These are phyloP conservation scores for Epicoccum sorghinum DNA, from an alignment of 2,329 filamentous ascomycete species.

Conservation along the genomic window DNA sequence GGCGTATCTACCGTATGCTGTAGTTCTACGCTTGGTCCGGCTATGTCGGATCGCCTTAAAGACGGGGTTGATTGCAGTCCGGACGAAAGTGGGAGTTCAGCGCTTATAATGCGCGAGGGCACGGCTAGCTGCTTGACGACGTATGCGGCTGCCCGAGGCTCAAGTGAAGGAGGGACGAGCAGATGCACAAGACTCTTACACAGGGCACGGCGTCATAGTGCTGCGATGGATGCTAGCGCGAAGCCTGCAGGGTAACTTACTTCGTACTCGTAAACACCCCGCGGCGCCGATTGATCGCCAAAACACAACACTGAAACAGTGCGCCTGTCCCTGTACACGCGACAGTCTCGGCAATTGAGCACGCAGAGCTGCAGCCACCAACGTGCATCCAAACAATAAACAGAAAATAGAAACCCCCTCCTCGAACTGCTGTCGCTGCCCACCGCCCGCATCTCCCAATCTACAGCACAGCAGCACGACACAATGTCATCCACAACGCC, in stretches of 20 bases:
- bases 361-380: not conserved
- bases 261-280: conserved; percentile 7
- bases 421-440: too few relatives aligned
- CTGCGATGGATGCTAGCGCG: conserved; percentile 7
- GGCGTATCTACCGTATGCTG: conserved; percentile 9
- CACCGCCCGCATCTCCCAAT: not conserved
- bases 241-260: not conserved
- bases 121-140: not conserved
- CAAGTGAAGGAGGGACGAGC: not conserved
- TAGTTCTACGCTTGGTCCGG: conserved; percentile 13
- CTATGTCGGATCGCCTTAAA: conserved; percentile 10
- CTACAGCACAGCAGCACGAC: not conserved
- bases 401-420: not conserved
- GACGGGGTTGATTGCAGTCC: conserved; percentile 1
- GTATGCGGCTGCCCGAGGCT: not conserved
- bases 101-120: not conserved
- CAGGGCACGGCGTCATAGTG: conserved; percentile 7
- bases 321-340: not conserved
- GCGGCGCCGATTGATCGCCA: not conserved
- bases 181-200: conserved; percentile 2
- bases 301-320: conserved; percentile 3
- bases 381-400: not conserved
- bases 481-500: conserved; percentile 35
- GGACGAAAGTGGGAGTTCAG: not conserved
- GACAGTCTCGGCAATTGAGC: not conserved